Evolutionary conservation across 257 asterid species (phyloP).

Genomic region (Rubia yunnanensis): DNA sequence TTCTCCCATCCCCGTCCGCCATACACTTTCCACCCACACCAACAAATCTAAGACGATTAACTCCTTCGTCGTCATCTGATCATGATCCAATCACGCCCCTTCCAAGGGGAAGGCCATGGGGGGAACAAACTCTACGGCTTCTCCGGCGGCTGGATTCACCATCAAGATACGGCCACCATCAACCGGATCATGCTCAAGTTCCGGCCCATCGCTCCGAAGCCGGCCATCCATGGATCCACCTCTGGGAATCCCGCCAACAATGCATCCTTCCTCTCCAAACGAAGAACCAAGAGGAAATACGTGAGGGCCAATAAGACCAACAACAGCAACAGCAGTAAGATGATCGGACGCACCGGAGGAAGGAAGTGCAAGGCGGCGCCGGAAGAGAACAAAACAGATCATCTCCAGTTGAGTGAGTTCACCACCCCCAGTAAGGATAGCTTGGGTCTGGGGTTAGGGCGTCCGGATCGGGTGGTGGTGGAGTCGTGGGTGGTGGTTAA

Average conservation of each 20-base stretch:
- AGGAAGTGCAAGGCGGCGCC: too few relatives aligned
- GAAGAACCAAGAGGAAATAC: slow-evolving; percentile 30
- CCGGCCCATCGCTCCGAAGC: slow-evolving; percentile 86
- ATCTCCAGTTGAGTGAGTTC: too few relatives aligned
- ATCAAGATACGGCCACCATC: slow-evolving; percentile 24
- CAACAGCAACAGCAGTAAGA: background rate
- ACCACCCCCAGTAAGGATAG: slow-evolving; percentile 13
- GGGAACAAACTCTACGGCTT: background rate
- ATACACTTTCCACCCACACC: background rate
- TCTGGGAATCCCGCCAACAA: slow-evolving; percentile 15
- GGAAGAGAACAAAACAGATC: background rate
- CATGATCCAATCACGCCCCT: background rate
- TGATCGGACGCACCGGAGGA: slow-evolving; percentile 1
- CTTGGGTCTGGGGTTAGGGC: slow-evolving; percentile 21
- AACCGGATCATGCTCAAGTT: slow-evolving; percentile 51
- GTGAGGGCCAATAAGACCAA: slow-evolving; percentile 16
- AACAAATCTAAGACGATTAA: background rate
- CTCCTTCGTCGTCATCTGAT: background rate
- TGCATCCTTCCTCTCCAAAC: background rate
- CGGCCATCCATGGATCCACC: slow-evolving; percentile 21
- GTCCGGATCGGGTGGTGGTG: background rate
- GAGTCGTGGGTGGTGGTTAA: slow-evolving; percentile 32
- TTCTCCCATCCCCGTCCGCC: background rate
- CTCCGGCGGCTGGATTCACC: background rate
- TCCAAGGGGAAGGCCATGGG: background rate